These are phyloP conservation scores for Grammothele lineata DNA, from an alignment of 768 basidiomycete species.

Conservation along the genomic window DNA sequence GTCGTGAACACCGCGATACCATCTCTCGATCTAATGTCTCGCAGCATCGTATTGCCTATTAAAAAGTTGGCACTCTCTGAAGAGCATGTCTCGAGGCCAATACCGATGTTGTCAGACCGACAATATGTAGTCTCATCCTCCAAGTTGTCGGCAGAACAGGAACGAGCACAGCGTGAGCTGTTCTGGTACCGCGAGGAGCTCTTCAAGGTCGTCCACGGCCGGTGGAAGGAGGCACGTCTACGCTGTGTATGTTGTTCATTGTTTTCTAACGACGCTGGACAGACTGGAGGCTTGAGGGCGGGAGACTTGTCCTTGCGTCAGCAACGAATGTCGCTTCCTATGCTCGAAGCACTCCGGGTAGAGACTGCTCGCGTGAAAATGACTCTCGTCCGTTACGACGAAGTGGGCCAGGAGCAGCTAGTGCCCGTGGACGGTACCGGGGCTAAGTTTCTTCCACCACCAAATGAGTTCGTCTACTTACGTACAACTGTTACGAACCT, in stretches of 20 bases:
- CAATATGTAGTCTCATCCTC: slow-evolving; percentile 89
- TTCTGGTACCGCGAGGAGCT: slow-evolving; percentile 97
- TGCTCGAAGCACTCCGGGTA: slow-evolving; percentile 73
- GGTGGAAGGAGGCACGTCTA: slow-evolving; percentile 79
- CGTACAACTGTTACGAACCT: slow-evolving; percentile 55
- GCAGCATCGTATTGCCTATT: slow-evolving; percentile 66
- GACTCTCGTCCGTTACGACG: slow-evolving; percentile 36
- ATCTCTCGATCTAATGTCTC: background rate
- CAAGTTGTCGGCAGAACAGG: slow-evolving; percentile 52
- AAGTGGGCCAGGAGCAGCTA: slow-evolving; percentile 12
- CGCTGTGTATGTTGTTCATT: background rate
- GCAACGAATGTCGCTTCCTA: slow-evolving; percentile 71
- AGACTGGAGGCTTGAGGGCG: slow-evolving; percentile 76
- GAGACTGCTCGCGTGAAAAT: slow-evolving; percentile 62
- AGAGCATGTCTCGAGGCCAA: slow-evolving; percentile 54
- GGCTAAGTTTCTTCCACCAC: slow-evolving; percentile 45
- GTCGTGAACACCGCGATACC: slow-evolving; percentile 13
- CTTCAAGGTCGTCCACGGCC: slow-evolving; percentile 60
- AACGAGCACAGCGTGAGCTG: slow-evolving; percentile 65
- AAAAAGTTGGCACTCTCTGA: slow-evolving; percentile 62
- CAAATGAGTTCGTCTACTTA: slow-evolving; percentile 64
- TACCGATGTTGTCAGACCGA: slow-evolving; percentile 81
- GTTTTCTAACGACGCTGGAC: background rate
- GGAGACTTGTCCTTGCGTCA: slow-evolving; percentile 77
- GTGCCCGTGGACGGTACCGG: slow-evolving; percentile 25